Percentiles rank a stretch among this genome's conserved stretches.
phyloP scores from a whole-genome alignment of 768 basidiomycete species.

The Tylopilus cervinicoccineus region DNA sequence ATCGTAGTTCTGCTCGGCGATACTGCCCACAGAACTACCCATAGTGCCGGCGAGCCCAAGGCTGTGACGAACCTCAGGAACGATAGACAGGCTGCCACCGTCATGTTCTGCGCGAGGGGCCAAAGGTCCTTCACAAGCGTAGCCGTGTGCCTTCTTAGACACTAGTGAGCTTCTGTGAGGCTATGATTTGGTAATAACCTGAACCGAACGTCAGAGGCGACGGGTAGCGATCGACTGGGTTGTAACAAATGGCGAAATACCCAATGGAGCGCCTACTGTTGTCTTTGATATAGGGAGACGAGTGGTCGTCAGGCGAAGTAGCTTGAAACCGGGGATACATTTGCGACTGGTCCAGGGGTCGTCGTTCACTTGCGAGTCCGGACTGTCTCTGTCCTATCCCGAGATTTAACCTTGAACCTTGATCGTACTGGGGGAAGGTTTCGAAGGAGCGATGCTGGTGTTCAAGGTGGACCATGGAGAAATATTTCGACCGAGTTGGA shows the following conservation, averaged over 20 bases:
- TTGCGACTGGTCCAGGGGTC: conserved; percentile 56
- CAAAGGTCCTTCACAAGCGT: conserved; percentile 23
- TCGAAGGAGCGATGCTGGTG: conserved; percentile 36
- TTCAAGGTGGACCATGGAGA: conserved; percentile 57
- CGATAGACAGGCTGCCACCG: conserved; percentile 36
- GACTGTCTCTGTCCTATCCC: conserved; percentile 24
- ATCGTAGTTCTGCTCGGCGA: conserved; percentile 43
- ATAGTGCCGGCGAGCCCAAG: conserved; percentile 66
- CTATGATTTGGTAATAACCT: conserved; percentile 28
- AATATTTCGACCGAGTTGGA: conserved; percentile 51
- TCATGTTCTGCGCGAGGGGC: conserved; percentile 12
- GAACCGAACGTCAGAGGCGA: conserved; percentile 38
- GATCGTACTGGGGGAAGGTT: conserved; percentile 22
- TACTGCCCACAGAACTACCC: conserved; percentile 54
- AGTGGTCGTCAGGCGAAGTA: conserved; percentile 47
- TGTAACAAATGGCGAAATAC: conserved; percentile 25
- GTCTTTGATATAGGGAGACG: conserved; percentile 19
- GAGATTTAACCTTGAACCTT: conserved; percentile 14
- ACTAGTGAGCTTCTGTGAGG: conserved; percentile 31
- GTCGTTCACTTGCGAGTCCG: conserved; percentile 48
- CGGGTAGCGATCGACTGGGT: conserved; percentile 19
- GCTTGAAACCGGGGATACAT: conserved; percentile 55
- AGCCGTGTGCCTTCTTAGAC: conserved; percentile 29
- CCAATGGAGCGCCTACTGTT: conserved; percentile 23
- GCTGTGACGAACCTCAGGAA: conserved; percentile 49